A percentile compares a stretch with the other conserved stretches of the same genome.
phyloP scores from a whole-genome alignment of 2,329 filamentous ascomycete genomes.

The Cercospora berteroae region DNA sequence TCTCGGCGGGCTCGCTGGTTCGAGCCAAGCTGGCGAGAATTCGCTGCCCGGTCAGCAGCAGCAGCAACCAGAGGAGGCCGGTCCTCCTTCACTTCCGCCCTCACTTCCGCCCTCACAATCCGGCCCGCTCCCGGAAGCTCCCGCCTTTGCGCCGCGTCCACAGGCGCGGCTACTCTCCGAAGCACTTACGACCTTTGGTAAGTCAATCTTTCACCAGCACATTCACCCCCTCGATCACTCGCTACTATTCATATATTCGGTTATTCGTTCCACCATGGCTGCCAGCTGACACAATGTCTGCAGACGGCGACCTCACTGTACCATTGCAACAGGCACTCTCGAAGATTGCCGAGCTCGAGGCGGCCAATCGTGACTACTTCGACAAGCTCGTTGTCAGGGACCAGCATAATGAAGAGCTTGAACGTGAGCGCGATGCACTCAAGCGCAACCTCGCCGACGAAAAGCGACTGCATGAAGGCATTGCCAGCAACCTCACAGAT shows the following conservation, averaged over 20 bases:
- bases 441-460: neutral
- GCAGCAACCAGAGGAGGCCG: neutral
- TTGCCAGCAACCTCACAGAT: neutral
- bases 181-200: neutral
- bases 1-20: neutral
- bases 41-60: neutral
- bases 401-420: neutral
- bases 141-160: neutral
- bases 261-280: neutral
- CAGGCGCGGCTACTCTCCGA: neutral
- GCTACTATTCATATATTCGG: neutral
- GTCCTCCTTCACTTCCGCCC: neutral
- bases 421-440: neutral
- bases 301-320: neutral
- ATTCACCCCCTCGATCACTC: neutral
- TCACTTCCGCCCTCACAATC: neutral
- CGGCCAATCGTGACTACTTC: slow-evolving; percentile 9
- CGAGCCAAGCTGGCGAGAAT: neutral
- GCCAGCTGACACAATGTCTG: slow-evolving; percentile 1
- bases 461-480: neutral
- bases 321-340: neutral
- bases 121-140: neutral
- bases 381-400: slow-evolving; percentile 9
- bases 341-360: neutral
- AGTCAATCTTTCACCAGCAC: neutral